These are phyloP conservation scores for Neurospora sp. DNA, from an alignment of 495 filamentous ascomycete genomes.

Conservation along the genomic window DNA sequence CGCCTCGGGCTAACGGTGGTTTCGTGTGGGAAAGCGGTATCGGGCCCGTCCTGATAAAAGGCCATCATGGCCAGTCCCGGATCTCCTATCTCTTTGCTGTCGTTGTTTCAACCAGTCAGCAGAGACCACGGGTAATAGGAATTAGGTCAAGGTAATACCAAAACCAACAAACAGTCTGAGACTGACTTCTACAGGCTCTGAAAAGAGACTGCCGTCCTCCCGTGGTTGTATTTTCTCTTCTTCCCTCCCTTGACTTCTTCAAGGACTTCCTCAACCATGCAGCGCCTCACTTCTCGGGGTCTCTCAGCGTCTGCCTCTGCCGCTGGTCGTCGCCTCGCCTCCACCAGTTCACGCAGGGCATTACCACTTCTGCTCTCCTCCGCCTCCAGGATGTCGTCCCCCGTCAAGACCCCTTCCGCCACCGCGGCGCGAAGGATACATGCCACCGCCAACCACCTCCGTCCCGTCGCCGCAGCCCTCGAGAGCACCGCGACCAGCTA, in stretches of 20 bases:
- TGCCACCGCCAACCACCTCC: slow-evolving; percentile 50
- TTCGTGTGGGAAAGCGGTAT: not conserved
- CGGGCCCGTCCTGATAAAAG: not conserved
- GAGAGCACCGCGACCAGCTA: slow-evolving; percentile 58
- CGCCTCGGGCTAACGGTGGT: not conserved
- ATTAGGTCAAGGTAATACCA: not conserved
- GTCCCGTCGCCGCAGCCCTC: slow-evolving; percentile 35
- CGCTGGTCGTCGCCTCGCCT: slow-evolving; percentile 4
- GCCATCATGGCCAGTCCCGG: not conserved
- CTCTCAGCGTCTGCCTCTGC: slow-evolving; percentile 16
- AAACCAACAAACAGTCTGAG: not conserved
- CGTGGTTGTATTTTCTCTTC: not conserved
- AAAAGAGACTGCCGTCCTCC: not conserved
- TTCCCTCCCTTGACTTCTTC: not conserved
- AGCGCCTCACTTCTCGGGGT: slow-evolving; percentile 11
- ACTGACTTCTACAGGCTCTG: not conserved
- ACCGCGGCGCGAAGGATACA: slow-evolving; percentile 41
- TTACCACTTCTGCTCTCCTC: slow-evolving; percentile 11
- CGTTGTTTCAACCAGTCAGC: not conserved
- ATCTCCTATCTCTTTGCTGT: not conserved
- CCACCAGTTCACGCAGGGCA: slow-evolving; percentile 5
- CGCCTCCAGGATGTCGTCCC: slow-evolving; percentile 28
- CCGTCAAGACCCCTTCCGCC: slow-evolving; percentile 14
- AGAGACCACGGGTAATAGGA: not conserved
- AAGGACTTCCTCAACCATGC: slow-evolving; percentile 29